Conservation (phyloP, 768 basidiomycete genomes). For the Floccularia luteovirens region DNA sequence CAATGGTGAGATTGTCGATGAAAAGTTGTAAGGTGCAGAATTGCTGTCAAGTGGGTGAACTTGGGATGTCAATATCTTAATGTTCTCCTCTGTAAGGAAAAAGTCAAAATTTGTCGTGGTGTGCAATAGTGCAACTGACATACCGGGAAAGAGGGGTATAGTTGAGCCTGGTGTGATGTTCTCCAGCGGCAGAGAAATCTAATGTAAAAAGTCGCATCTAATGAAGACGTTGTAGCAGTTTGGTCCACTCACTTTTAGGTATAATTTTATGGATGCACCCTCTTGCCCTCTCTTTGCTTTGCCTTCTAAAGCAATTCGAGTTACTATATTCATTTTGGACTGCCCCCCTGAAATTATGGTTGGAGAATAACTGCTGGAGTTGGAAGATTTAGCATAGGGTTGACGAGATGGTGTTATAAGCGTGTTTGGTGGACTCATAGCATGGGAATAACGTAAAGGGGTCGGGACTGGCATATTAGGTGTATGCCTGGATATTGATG, state of each 20-base stretch:
- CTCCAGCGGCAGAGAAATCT: constrained; percentile 68
- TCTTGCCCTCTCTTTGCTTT: constrained; percentile 60
- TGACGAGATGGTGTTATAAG: constrained; percentile 10
- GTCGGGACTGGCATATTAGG: constrained; percentile 10
- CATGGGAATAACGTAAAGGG: constrained; percentile 6
- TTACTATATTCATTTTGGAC: constrained; percentile 59
- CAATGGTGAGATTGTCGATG: constrained; percentile 50
- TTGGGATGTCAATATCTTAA: constrained; percentile 66
- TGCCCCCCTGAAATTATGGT: constrained; percentile 35
- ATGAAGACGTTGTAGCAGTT: background rate
- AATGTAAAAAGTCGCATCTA: constrained; percentile 1
- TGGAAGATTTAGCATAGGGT: constrained; percentile 10
- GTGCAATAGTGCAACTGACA: constrained; percentile 9
- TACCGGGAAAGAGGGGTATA: constrained; percentile 69
- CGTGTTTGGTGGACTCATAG: constrained; percentile 13
- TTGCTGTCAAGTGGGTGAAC: constrained; percentile 70
- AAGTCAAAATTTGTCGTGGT: background rate
- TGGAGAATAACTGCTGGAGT: constrained; percentile 32
- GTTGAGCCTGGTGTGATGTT: constrained; percentile 57
- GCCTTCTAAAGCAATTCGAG: constrained; percentile 69
- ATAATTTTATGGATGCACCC: constrained; percentile 64
- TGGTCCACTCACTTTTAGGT: constrained; percentile 53
- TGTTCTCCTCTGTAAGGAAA: constrained; percentile 63
- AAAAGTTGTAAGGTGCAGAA: constrained; percentile 72
- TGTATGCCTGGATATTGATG: background rate